A percentile compares a stretch with the other conserved stretches of the same genome.
Evolutionary conservation across 2,329 filamentous ascomycete species (phyloP).

Genomic region (Fusarium guadeloupense): DNA sequence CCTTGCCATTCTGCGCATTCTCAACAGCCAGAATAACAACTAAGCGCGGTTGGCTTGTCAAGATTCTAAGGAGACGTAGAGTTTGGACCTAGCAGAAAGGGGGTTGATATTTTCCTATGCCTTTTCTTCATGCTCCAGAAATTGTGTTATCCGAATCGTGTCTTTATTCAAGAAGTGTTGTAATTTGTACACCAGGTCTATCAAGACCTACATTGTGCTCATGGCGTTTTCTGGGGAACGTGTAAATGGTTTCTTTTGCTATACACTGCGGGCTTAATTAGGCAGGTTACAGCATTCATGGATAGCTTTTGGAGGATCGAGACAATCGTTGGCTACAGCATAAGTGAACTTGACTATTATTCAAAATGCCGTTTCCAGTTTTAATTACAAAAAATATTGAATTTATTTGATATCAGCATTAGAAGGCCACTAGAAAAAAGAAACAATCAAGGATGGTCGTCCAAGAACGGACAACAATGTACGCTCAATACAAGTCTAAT

Average conservation of each 20-base stretch:
- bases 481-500: conserved; percentile 35
- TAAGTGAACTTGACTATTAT: not conserved
- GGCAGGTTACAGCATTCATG: not conserved
- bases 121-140: conserved; percentile 2
- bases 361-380: not conserved
- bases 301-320: not conserved
- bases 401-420: conserved; percentile 69
- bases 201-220: not conserved
- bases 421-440: conserved; percentile 68
- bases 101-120: not conserved
- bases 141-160: not conserved
- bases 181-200: conserved; percentile 4
- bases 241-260: conserved; percentile 6
- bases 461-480: conserved; percentile 45
- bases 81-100: not conserved
- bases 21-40: conserved; percentile 96
- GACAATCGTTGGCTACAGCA: too few species aligned
- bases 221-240: conserved; percentile 14
- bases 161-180: conserved; percentile 6
- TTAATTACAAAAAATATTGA: conserved; percentile 46
- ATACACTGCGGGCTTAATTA: not conserved
- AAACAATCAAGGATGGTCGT: conserved; percentile 49
- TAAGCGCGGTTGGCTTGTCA: conserved; percentile 49
- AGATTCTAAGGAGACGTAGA: not conserved
- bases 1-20: conserved; percentile 90